Evolutionary conservation across 768 basidiomycete species (phyloP).

Genomic region (Gautieria morchelliformis): DNA sequence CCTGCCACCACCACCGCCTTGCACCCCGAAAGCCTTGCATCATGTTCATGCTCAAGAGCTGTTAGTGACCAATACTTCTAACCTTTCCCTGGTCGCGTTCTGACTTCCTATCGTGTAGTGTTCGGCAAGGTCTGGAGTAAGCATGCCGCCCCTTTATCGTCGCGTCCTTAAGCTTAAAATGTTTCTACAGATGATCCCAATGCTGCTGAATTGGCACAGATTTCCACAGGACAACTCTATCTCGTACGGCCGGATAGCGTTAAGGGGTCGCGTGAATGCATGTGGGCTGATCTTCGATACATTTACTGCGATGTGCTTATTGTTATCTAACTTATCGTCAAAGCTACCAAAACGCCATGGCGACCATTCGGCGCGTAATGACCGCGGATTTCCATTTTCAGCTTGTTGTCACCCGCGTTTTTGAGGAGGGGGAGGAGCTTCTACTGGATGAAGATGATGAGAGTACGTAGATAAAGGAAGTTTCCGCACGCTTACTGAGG

Average conservation of each 20-base stretch:
- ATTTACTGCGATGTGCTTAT: background rate
- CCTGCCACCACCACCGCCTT: conserved; percentile 1
- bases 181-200: conserved; percentile 73
- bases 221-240: conserved; percentile 84
- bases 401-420: conserved; percentile 92
- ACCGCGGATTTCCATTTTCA: conserved; percentile 74
- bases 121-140: conserved; percentile 92
- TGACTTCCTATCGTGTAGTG: conserved; percentile 34
- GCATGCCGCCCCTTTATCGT: conserved; percentile 24
- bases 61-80: conserved; percentile 35
- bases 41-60: conserved; percentile 82
- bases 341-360: conserved; percentile 94
- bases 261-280: conserved; percentile 92
- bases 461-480: conserved; percentile 40
- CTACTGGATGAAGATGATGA: conserved; percentile 90
- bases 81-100: conserved; percentile 15
- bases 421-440: conserved; percentile 94
- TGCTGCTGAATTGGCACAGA: conserved; percentile 90
- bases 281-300: conserved; percentile 43
- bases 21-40: conserved; percentile 17
- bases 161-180: background rate
- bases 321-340: background rate
- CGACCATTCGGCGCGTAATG: conserved; percentile 80
- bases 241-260: conserved; percentile 87
- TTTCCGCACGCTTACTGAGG: background rate